These are phyloP conservation scores for Sporisorium exsertum DNA, from an alignment of 1,284 basidiomycete species.

Conservation along the genomic window DNA sequence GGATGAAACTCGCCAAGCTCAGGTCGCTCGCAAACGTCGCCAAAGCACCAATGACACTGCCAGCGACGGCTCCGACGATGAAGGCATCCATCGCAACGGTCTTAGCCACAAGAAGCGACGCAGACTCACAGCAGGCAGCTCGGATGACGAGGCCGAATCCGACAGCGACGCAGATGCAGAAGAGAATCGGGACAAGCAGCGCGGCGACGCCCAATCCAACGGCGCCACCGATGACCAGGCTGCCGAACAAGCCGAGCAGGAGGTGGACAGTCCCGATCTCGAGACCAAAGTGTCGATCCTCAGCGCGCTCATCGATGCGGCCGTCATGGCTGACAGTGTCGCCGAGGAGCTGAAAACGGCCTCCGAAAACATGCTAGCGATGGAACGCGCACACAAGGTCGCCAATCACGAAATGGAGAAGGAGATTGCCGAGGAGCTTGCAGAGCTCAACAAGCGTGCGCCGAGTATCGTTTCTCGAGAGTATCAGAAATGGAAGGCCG, in stretches of 20 bases:
- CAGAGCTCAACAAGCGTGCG: conserved; percentile 48
- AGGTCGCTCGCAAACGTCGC: conserved; percentile 17
- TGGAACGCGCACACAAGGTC: conserved; percentile 26
- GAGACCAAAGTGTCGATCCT: conserved; percentile 47
- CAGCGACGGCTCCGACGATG: conserved; percentile 28
- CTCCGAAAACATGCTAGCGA: conserved; percentile 20
- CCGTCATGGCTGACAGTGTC: conserved; percentile 38
- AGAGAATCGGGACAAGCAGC: not conserved
- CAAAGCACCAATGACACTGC: not conserved
- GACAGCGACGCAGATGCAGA: not conserved
- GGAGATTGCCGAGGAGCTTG: conserved; percentile 45
- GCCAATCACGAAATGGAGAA: conserved; percentile 35
- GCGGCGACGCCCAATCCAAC: not conserved
- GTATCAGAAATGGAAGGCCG: conserved; percentile 44
- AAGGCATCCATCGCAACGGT: conserved; percentile 8
- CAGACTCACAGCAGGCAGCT: conserved; percentile 20
- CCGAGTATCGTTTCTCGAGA: conserved; percentile 44
- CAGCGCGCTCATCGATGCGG: conserved; percentile 38
- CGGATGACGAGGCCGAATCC: conserved; percentile 15
- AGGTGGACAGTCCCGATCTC: conserved; percentile 33
- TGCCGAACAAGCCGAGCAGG: conserved; percentile 12
- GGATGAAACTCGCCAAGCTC: conserved; percentile 1
- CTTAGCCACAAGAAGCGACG: conserved; percentile 20
- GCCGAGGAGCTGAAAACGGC: conserved; percentile 48
- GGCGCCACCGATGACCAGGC: conserved; percentile 4